Conservation (phyloP, 2,329 filamentous ascomycete species). For the Talaromyces sp. region DNA sequence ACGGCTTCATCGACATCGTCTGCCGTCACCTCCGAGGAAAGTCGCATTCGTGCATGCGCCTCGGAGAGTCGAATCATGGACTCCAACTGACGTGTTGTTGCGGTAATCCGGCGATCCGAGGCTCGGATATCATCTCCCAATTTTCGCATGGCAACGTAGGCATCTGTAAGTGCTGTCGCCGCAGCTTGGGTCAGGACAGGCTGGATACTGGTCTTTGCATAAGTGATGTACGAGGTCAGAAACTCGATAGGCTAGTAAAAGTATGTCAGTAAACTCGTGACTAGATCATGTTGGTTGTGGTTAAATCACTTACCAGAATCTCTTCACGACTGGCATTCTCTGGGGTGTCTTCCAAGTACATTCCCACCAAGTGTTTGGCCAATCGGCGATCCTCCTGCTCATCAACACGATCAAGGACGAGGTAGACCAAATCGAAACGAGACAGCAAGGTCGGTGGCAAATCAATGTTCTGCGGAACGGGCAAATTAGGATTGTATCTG, state of each 20-base stretch:
- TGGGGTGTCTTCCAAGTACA: conserved; percentile 94
- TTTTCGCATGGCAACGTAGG: conserved; percentile 93
- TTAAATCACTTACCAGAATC: conserved; percentile 63
- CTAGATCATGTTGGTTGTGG: conserved; percentile 1
- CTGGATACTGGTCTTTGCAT: conserved; percentile 81
- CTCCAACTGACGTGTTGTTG: conserved; percentile 92
- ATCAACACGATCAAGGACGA: conserved; percentile 90
- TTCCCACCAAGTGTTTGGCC: conserved; percentile 86
- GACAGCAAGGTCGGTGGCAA: conserved; percentile 91
- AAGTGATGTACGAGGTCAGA: conserved; percentile 94
- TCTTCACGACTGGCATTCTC: conserved; percentile 75
- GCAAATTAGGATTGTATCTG: conserved; percentile 93
- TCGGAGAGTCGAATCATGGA: conserved; percentile 97
- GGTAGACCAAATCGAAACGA: conserved; percentile 93
- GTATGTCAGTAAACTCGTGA: conserved; percentile 15
- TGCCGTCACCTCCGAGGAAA: conserved; percentile 69
- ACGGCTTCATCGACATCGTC: conserved; percentile 87
- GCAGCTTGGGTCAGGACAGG: conserved; percentile 76
- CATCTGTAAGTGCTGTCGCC: conserved; percentile 74
- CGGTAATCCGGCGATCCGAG: conserved; percentile 92
- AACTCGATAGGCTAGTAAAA: conserved; percentile 78
- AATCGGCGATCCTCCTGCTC: conserved; percentile 84
- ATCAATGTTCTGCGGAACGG: conserved; percentile 97
- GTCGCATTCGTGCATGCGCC: conserved; percentile 96
- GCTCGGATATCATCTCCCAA: conserved; percentile 83